Percentiles rank a stretch among this genome's conserved stretches.
phyloP scores from a whole-genome alignment of 2,329 filamentous ascomycete species.

The Paecilomyces sp. region DNA sequence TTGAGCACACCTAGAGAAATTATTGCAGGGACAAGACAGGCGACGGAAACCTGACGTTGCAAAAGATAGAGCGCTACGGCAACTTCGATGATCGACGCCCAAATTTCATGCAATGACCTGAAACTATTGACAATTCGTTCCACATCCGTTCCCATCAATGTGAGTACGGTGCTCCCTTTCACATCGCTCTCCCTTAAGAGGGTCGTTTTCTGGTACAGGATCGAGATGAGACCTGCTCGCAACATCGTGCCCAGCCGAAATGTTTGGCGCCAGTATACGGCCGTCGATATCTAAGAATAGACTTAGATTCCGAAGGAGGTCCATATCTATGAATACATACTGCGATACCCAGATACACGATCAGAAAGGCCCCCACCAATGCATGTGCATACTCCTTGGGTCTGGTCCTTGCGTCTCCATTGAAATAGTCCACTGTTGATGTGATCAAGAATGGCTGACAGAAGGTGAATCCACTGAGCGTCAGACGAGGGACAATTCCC shows the following conservation, averaged over 20 bases:
- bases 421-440: slow-evolving; percentile 13
- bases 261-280: slow-evolving; percentile 13
- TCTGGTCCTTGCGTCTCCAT: slow-evolving; percentile 12
- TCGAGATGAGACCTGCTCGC: slow-evolving; percentile 21
- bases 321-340: slow-evolving; percentile 3
- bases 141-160: slow-evolving; percentile 39
- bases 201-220: slow-evolving; percentile 40
- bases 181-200: slow-evolving; percentile 18
- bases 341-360: slow-evolving; percentile 18
- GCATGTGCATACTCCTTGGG: no score
- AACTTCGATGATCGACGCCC: slow-evolving; percentile 28
- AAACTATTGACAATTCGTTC: slow-evolving; percentile 16
- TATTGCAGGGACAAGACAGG: neutral
- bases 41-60: slow-evolving; percentile 1
- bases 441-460: slow-evolving; percentile 13
- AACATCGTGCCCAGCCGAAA: slow-evolving; percentile 19
- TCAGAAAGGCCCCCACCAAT: no score
- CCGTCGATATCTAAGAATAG: no score
- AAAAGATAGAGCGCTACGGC: slow-evolving; percentile 26
- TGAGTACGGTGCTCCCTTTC: slow-evolving; percentile 30
- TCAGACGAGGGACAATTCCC: slow-evolving; percentile 8
- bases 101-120: slow-evolving; percentile 20
- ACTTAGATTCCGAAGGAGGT: no score
- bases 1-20: neutral
- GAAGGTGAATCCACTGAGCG: slow-evolving; percentile 11